These are phyloP conservation scores for Wallacemonas sp. DNA, from an alignment of 208 protist genomes.

Conservation along the genomic window DNA sequence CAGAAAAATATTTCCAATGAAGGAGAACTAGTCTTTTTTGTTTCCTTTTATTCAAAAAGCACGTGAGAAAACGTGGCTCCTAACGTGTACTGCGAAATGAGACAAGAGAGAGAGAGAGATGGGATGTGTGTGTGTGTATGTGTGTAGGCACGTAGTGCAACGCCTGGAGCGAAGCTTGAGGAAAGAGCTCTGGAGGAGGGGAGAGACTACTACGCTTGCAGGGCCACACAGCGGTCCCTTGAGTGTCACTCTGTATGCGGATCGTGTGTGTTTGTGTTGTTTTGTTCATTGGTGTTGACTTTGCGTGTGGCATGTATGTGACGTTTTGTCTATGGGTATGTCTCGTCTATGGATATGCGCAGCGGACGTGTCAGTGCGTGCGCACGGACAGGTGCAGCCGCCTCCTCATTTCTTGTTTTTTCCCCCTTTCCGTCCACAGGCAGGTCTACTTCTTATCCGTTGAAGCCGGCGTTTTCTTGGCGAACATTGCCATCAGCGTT, in stretches of 20 bases:
- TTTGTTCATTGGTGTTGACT: no score
- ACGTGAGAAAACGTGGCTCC: background rate
- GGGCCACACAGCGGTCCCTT: no score
- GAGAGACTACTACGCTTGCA: no score
- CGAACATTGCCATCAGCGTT: constrained; percentile 66
- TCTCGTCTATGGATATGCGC: no score
- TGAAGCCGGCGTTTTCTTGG: constrained; percentile 25
- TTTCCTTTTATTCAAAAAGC: background rate
- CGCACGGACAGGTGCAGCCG: no score
- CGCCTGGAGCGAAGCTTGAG: background rate
- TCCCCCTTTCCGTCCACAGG: no score
- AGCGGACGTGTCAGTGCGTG: no score
- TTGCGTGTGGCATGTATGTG: no score
- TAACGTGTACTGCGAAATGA: background rate
- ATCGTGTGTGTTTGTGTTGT: no score
- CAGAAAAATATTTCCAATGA: background rate
- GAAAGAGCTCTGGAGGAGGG: background rate
- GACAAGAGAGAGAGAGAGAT: background rate
- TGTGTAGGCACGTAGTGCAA: background rate
- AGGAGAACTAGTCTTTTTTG: background rate
- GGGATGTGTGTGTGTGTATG: background rate
- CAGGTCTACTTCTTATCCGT: background rate
- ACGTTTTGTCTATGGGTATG: no score
- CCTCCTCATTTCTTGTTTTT: constrained; percentile 1
- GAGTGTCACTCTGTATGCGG: no score